Evolutionary conservation across 257 asterid species (phyloP), one percentile per base, ranked within the genome.

Genomic region (Coffea eugenioides): DNA sequence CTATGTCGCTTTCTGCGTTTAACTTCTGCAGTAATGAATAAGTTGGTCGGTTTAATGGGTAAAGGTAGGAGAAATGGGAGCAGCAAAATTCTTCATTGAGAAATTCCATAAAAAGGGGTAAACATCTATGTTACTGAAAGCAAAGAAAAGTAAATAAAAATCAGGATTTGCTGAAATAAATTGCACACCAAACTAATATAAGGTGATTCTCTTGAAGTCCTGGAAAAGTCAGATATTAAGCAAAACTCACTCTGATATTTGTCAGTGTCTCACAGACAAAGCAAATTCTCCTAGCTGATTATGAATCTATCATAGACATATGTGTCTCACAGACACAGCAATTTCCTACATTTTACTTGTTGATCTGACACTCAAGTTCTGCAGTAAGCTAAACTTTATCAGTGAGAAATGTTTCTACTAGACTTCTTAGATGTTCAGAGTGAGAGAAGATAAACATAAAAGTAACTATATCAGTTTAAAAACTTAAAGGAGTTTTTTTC

Each of bases 1-100:
- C 97, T 91, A 79, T 93, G 98, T 54, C 92, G 69, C 85, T 95
- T 95, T 77, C 99, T 88, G 74, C 92, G 93, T 87, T 93, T 93
- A 74, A 95, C 83, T 89, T 89, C 99, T 91, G 90, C 74, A 73
- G 77, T 25, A 84, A 31, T 23, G 54, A 82, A 75, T 51, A 77
- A 64, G 68, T 23, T 52, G 31, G 48, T 11, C n/a, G 4, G 5
- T 45, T 54, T 20, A 72, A 25, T 57, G 31, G 43, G 43, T 16
- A 6, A 23, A 51, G 48, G 34, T 65, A 51, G 57, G 39, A 75
- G 16, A 8, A 75, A n/a, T 6, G 20, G 12, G 20, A 39, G 43
- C 43, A 39, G 4, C 2, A 39, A 39, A 39, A 39, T 39, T 39
- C 43, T 39, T 39, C 43, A 39, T 4, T 39, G 43, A 39, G 0